Evolutionary conservation across 1,284 basidiomycete species (phyloP).

Genomic region (Microbotryomycetes sp.): DNA sequence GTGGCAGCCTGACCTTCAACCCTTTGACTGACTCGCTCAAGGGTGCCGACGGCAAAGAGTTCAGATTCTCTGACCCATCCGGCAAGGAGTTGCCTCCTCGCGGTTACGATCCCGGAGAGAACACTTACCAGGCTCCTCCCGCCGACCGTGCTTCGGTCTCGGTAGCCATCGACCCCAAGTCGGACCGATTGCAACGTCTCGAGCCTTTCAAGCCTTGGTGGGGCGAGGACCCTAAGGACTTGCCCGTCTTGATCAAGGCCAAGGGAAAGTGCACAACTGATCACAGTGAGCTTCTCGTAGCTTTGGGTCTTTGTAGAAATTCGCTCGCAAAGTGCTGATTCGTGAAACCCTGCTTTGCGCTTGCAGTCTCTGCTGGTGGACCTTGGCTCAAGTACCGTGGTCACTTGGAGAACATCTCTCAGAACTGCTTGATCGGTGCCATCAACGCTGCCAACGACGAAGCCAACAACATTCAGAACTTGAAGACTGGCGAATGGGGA

Average conservation of each 20-base stretch:
- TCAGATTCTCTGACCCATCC: constrained; percentile 88
- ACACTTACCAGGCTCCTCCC: constrained; percentile 96
- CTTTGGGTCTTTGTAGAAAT: neutral
- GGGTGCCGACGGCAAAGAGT: constrained; percentile 88
- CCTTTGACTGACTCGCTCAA: constrained; percentile 84
- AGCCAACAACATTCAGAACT: constrained; percentile 93
- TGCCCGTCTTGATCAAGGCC: constrained; percentile 95
- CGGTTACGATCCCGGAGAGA: constrained; percentile 92
- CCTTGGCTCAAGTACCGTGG: constrained; percentile 99
- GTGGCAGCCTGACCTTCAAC: constrained; percentile 92
- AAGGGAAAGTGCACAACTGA: constrained; percentile 91
- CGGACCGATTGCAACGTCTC: constrained; percentile 91
- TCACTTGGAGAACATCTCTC: constrained; percentile 96
- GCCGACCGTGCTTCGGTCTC: constrained; percentile 71
- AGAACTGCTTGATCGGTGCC: constrained; percentile 92
- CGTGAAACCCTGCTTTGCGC: neutral
- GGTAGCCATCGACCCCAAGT: constrained; percentile 81
- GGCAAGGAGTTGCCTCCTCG: constrained; percentile 88
- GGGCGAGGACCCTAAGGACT: constrained; percentile 80
- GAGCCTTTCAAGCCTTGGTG: constrained; percentile 88
- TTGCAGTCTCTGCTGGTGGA: constrained; percentile 74
- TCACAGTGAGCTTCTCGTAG: constrained; percentile 39
- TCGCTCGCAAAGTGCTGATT: constrained; percentile 46
- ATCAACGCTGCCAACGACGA: constrained; percentile 93
- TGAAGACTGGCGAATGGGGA: constrained; percentile 77